These are phyloP conservation scores for Neonectria coccinea DNA, from an alignment of 2,329 filamentous ascomycete genomes.

Conservation along the genomic window DNA sequence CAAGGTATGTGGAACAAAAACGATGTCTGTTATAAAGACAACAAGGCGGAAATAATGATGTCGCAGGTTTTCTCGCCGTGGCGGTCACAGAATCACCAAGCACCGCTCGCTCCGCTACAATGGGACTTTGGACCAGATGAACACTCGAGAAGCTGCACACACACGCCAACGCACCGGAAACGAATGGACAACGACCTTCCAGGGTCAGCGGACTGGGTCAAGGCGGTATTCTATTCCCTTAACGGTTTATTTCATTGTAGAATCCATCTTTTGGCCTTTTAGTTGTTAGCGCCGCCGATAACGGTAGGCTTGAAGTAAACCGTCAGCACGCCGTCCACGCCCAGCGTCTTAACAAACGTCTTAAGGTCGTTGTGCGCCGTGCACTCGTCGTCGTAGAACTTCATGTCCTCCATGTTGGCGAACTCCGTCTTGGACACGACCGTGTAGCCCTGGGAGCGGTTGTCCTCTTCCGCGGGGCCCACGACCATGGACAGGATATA, in stretches of 20 bases:
- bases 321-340: slow-evolving; percentile 53
- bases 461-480: slow-evolving; percentile 65
- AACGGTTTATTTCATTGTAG: neutral
- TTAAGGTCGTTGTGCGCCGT: slow-evolving; percentile 58
- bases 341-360: slow-evolving; percentile 48
- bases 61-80: slow-evolving; percentile 54
- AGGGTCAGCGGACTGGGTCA: neutral
- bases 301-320: slow-evolving; percentile 55
- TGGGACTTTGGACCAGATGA: slow-evolving; percentile 46
- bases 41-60: neutral
- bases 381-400: slow-evolving; percentile 73
- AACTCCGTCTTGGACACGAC: slow-evolving; percentile 73
- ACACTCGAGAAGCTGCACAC: slow-evolving; percentile 3
- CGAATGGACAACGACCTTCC: neutral
- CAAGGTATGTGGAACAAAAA: neutral
- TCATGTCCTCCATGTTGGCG: slow-evolving; percentile 73
- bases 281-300: slow-evolving; percentile 40
- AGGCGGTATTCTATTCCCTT: slow-evolving; percentile 6
- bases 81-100: slow-evolving; percentile 47
- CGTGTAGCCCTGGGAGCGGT: slow-evolving; percentile 74
- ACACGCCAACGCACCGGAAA: neutral
- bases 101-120: slow-evolving; percentile 51
- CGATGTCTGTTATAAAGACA: neutral
- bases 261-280: neutral
- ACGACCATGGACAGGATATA: slow-evolving; percentile 73